Evolutionary conservation across 352 stramenopile genomes (phyloP).

Genomic region (Blastocystis sp.): DNA sequence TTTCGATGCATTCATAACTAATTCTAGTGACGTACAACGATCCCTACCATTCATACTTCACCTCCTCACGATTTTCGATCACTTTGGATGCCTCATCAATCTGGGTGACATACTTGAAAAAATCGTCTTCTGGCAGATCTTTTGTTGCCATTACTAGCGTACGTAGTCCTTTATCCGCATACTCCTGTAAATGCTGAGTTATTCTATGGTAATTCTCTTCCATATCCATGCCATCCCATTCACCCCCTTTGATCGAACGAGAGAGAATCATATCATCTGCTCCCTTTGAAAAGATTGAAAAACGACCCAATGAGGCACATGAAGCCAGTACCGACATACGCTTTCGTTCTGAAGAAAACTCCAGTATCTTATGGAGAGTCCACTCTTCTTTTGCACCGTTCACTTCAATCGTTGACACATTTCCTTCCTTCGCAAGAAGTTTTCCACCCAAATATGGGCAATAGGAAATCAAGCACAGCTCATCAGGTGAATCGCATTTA

Average conservation of each 20-base stretch:
- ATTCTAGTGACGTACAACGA: constrained; percentile 65
- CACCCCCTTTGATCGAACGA: not conserved
- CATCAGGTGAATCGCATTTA: constrained; percentile 40
- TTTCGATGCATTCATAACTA: constrained; percentile 70
- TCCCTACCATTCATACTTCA: constrained; percentile 62
- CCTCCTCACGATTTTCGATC: constrained; percentile 69
- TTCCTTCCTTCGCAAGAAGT: not conserved
- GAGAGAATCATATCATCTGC: constrained; percentile 43
- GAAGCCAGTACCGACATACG: constrained; percentile 92
- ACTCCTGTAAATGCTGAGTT: constrained; percentile 72
- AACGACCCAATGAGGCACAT: constrained; percentile 62
- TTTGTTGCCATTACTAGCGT: constrained; percentile 74
- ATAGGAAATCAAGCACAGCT: constrained; percentile 43
- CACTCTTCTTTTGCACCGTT: constrained; percentile 69
- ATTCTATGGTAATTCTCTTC: not conserved
- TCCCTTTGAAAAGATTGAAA: not conserved
- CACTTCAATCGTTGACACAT: not conserved
- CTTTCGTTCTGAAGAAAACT: constrained; percentile 94
- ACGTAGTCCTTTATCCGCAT: constrained; percentile 72
- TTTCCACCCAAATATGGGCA: not conserved
- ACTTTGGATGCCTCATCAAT: constrained; percentile 64
- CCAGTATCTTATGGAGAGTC: constrained; percentile 87
- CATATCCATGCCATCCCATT: not conserved
- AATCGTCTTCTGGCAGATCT: constrained; percentile 67
- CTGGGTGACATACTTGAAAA: constrained; percentile 68